Evolutionary conservation across 2,329 filamentous ascomycete species (phyloP).

Genomic region (Colletotrichum scovillei): DNA sequence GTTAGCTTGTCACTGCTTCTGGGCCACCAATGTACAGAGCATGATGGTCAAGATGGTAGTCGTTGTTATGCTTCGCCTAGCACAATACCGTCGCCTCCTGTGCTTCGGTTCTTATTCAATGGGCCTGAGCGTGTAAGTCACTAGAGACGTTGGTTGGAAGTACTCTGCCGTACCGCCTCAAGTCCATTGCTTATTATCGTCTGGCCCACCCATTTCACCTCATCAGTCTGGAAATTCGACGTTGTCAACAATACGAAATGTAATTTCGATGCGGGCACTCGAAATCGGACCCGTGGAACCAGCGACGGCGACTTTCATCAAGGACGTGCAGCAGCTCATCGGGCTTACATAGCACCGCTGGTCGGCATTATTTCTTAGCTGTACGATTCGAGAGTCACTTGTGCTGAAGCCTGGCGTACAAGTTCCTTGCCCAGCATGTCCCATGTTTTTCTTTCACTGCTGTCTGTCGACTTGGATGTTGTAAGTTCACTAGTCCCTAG

Average conservation of each 20-base stretch:
- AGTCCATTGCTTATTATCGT: background rate
- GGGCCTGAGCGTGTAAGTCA: background rate
- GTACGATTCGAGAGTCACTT: background rate
- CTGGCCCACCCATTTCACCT: background rate
- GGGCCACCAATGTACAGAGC: background rate
- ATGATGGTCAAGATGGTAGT: background rate
- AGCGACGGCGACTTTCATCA: background rate
- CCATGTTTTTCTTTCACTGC: background rate
- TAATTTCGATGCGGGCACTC: constrained; percentile 14
- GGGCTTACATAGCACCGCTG: background rate
- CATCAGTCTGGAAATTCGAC: constrained; percentile 16
- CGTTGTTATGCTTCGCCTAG: background rate
- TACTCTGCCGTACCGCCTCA: background rate
- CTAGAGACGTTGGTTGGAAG: background rate
- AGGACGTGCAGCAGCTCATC: too few relatives aligned
- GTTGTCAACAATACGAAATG: constrained; percentile 18
- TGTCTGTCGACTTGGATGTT: background rate
- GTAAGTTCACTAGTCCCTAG: background rate
- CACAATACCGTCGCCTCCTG: background rate
- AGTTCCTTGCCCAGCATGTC: background rate
- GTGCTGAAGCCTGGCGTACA: background rate
- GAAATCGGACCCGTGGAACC: background rate
- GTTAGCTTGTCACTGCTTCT: constrained; percentile 3
- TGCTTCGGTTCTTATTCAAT: background rate
- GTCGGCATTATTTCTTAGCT: background rate